Conservation (phyloP, 257 asterid species). For the Plectranthus barbatus region DNA sequence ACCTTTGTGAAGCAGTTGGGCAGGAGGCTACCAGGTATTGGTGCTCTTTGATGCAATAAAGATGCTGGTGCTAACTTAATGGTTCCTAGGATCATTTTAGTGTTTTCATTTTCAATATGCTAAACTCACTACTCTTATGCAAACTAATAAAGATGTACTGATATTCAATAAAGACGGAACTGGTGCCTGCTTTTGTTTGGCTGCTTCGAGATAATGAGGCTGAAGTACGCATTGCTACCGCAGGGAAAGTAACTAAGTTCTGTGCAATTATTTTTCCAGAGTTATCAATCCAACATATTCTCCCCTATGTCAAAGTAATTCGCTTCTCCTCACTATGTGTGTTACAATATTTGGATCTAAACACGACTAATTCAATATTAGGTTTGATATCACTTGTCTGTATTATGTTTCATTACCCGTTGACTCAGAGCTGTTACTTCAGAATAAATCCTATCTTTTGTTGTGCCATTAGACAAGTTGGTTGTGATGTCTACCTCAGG, state of each 20-base stretch:
- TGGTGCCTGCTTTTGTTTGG: constrained; percentile 71
- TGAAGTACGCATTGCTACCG: constrained; percentile 70
- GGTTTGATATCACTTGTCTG: not conserved
- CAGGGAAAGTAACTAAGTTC: constrained; percentile 66
- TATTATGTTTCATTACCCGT: not conserved
- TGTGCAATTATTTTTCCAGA: constrained; percentile 54
- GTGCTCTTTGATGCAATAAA: not conserved
- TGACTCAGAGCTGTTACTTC: not conserved
- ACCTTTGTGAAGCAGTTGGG: constrained; percentile 68
- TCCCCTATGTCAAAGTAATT: constrained; percentile 62
- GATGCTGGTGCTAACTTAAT: not conserved
- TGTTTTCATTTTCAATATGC: not conserved
- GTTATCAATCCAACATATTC: constrained; percentile 54
- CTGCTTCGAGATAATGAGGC: constrained; percentile 73
- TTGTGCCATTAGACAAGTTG: not conserved
- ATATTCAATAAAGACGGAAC: constrained; percentile 35
- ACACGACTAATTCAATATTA: not conserved
- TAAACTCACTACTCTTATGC: not conserved
- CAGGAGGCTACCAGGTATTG: constrained; percentile 58
- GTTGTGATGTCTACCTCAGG: constrained; percentile 22
- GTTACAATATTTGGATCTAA: not conserved
- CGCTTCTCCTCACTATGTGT: not conserved
- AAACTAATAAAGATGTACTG: not conserved
- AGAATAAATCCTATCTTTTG: not conserved
- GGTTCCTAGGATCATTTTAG: not conserved